Base-by-base conservation (phyloP, 2,329 filamentous ascomycete genomes). In the Aspergillus aculeatinus region DNA sequence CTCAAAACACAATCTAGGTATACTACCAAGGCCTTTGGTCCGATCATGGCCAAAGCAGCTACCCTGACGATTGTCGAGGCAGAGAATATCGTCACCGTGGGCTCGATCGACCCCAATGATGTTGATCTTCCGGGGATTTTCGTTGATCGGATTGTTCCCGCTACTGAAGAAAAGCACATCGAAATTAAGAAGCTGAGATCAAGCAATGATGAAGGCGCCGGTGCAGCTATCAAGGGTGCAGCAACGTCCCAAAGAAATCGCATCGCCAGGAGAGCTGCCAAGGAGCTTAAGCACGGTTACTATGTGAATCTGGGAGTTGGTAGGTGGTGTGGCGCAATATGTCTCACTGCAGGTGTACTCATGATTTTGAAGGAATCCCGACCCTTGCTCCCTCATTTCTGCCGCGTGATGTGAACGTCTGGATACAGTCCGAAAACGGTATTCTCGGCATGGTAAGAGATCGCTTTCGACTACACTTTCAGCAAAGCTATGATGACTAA, bases 391-490 rank as follows among this genome's bases (percentile, higher is more conserved):
- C 91, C 0, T 89, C 87, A 0, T 92, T 90, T 73, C 77, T 96
- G 6, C 86, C 89, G 1, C 74, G 84, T 0, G 84, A 84, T 54
- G 83, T 86, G 16, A 86, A 89, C 61, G 91, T 96, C 31, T 92
- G 91, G 85, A 84, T 96, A 48, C 91, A 96, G 74, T 91, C 88
- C 0, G 91, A 96, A 78, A 96, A 96, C 74, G 91, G 91, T 11
- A 89, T 96, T 59, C 76, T 96, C 1, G 91, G 91, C 48, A 92
- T 96, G 72, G 72, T 74, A 63, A 59, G 68, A 57, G 53, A 2
- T 27, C 6, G 11, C 5, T 1, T 5, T 50, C 16, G 23, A 12
- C 21, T 44, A 47, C 23, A 51, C 23, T 25, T 58, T 2, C 48
- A 29, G 12, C 48, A 29, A 14, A 33, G 11, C 33, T 35, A 48